A percentile compares a stretch with the other conserved stretches of the same genome.
phyloP scores from a whole-genome alignment of 2,329 filamentous ascomycete genomes.

The Grosmannia clavigera region DNA sequence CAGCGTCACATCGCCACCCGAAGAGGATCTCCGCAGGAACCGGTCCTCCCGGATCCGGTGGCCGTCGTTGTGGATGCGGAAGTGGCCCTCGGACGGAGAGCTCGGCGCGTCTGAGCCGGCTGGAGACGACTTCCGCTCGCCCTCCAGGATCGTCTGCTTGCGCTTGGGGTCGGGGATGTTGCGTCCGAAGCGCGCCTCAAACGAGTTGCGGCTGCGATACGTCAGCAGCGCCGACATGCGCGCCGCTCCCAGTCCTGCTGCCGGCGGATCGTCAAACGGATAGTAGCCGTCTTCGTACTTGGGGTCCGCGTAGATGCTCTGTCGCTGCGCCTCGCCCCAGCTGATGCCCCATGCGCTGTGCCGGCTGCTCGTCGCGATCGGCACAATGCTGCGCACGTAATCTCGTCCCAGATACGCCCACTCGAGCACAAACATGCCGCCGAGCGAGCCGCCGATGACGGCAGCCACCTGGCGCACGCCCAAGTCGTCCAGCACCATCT shows the following conservation, averaged over 20 bases:
- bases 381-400: constrained; percentile 69
- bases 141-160: constrained; percentile 68
- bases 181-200: constrained; percentile 86
- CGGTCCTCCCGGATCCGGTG: constrained; percentile 49
- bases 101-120: background rate
- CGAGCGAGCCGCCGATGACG: constrained; percentile 74
- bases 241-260: constrained; percentile 78
- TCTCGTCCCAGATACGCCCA: constrained; percentile 85
- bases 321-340: constrained; percentile 79
- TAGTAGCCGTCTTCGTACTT: constrained; percentile 99
- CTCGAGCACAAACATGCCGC: constrained; percentile 82
- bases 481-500: constrained; percentile 65
- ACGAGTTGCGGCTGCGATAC: constrained; percentile 92
- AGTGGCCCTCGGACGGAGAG: constrained; percentile 55
- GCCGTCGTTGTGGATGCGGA: constrained; percentile 73
- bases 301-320: constrained; percentile 94
- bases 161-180: constrained; percentile 81
- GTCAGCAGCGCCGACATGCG: constrained; percentile 95
- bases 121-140: constrained; percentile 39
- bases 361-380: constrained; percentile 72
- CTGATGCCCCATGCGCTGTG: constrained; percentile 87
- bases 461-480: constrained; percentile 67
- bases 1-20: background rate
- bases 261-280: constrained; percentile 70
- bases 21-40: constrained; percentile 24